Evolutionary conservation across 2,329 filamentous ascomycete genomes (phyloP).

Genomic region (Clonostachys solani): DNA sequence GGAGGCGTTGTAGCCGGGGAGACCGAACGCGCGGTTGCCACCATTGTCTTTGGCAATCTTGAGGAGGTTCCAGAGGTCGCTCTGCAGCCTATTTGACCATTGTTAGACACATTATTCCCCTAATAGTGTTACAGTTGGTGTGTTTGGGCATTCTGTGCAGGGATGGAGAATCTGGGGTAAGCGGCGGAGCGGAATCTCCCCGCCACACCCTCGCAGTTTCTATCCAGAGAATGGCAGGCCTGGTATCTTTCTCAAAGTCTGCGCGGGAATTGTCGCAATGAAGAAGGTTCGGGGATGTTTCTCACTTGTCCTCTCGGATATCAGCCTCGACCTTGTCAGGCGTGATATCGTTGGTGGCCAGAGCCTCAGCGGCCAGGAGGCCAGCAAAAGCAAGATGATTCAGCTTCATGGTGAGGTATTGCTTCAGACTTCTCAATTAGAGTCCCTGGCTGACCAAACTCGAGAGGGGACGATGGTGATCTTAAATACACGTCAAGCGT

Average conservation of each 20-base stretch:
- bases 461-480: not conserved
- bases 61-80: constrained; percentile 49
- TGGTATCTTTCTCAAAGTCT: no score
- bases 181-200: no score
- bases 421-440: not conserved
- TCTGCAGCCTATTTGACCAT: constrained; percentile 36
- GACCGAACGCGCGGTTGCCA: constrained; percentile 56
- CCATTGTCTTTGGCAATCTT: constrained; percentile 49
- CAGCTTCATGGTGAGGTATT: constrained; percentile 9
- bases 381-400: constrained; percentile 5
- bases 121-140: not conserved
- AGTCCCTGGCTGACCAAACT: not conserved
- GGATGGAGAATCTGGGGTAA: no score
- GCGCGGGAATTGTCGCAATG: not conserved
- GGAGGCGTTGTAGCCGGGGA: constrained; percentile 54
- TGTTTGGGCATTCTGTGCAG: not conserved
- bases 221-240: no score
- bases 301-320: constrained; percentile 30
- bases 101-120: not conserved
- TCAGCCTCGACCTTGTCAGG: constrained; percentile 32
- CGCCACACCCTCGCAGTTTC: no score
- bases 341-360: constrained; percentile 25
- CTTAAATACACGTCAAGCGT: not conserved
- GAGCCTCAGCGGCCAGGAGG: constrained; percentile 5
- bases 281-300: not conserved